Base-by-base conservation (phyloP, 1,284 basidiomycete species). In the Coniferiporia weirii region DNA sequence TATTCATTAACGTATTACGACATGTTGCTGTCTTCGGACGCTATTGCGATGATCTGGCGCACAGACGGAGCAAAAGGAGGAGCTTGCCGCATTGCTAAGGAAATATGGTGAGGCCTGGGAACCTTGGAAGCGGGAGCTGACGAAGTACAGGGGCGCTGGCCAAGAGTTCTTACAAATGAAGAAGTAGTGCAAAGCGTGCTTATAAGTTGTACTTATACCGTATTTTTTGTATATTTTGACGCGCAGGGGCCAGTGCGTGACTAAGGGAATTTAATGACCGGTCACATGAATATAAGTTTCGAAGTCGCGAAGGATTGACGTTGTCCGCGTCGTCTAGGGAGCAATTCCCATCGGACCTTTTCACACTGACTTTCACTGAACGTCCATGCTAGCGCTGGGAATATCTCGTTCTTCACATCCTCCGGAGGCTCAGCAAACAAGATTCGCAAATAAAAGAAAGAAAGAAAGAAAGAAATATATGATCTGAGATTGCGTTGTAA, bases 31-130 rank as follows among this genome's bases (percentile, higher is more conserved):
- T 43, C 15, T 20, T n/a, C 44, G 44, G 44, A 46, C 12, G 12
- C 17, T n/a, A n/a, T 46, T 46, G n/a, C 44, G 17, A 46, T n/a
- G 49, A 19, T 57, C 27, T 7, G 45, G 59, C 49, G 54, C 61
- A 44, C 64, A 94, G 91, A 83, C 74, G 67, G 93, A 95, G 70
- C 94, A 98, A 73, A 78, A 87, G 57, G 81, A 85, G 59, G 95
- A 97, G 69, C 78, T 97, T 36, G 78, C 79, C 15, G 68, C 77
- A 53, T 75, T 97, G 53, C 68, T 97, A 60, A 83, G 80, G 70
- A 96, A 95, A 73, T 97, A 97, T 66, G 93, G 93, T 0, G 69
- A 82, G 20, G 78, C 77, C 1, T 94, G 89, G 83, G 87, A 87
- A 66, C 92, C 91, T 3, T 98, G 93, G 92, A 80, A 77, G 68